These are phyloP conservation scores for Pseudogymnoascus sp. DNA, from an alignment of 2,329 filamentous ascomycete species.

Conservation along the genomic window DNA sequence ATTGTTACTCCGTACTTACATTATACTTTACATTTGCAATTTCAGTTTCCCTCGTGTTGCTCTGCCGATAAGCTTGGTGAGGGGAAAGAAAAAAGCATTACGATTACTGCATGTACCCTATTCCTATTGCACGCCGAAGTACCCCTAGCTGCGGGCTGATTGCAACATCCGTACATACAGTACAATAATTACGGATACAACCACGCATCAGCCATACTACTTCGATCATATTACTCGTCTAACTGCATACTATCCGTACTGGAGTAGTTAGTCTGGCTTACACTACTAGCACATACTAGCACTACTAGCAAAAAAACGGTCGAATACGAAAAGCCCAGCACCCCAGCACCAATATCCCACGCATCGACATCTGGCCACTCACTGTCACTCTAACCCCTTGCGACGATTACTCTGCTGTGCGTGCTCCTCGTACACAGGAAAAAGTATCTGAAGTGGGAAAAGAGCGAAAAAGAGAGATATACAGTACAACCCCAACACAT, in stretches of 20 bases:
- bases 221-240: neutral
- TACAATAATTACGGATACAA: neutral
- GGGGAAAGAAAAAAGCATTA: neutral
- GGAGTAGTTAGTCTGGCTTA: neutral
- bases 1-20: neutral
- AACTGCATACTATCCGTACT: neutral
- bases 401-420: neutral
- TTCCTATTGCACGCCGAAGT: neutral
- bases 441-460: neutral
- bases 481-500: neutral
- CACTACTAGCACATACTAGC: neutral
- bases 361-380: neutral
- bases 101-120: neutral
- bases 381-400: conserved; percentile 5
- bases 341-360: neutral
- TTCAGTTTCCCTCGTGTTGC: neutral
- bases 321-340: neutral
- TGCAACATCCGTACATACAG: neutral
- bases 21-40: neutral
- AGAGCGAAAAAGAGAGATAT: neutral
- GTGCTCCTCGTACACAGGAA: neutral
- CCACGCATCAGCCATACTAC: neutral
- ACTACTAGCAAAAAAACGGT: neutral
- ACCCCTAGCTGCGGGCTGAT: neutral
- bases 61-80: conserved; percentile 1